A percentile compares a stretch with the other conserved stretches of the same genome.
Conservation (phyloP, 768 basidiomycete genomes). For the Gloeopeniophorella convolvens region DNA sequence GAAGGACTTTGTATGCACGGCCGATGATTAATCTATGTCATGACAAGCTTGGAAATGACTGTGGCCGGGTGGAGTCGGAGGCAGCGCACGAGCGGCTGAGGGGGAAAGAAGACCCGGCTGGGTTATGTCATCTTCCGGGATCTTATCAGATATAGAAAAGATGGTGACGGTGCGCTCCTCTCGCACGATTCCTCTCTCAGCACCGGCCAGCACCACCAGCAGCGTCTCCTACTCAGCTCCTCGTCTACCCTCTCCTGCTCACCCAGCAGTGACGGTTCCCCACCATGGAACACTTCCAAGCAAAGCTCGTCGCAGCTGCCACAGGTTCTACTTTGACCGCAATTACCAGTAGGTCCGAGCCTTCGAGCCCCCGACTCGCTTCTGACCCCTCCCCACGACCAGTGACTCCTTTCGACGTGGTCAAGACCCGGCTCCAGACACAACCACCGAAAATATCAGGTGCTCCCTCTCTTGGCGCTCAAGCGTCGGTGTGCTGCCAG, state of each 20-base stretch:
- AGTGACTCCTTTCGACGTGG: constrained; percentile 99
- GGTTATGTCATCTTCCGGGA: no score
- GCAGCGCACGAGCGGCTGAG: no score
- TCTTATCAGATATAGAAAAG: constrained; percentile 4
- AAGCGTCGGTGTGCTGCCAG: constrained; percentile 65
- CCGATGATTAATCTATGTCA: no score
- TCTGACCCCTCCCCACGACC: constrained; percentile 10
- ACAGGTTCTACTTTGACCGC: constrained; percentile 77
- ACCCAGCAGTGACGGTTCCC: neutral
- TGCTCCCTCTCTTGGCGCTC: constrained; percentile 44
- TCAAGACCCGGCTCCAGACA: constrained; percentile 95
- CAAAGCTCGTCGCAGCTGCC: constrained; percentile 75
- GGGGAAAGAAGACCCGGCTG: no score
- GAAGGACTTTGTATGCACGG: no score
- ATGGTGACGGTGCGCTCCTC: neutral
- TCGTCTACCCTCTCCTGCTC: neutral
- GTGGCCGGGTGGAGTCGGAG: no score
- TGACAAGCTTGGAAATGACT: no score
- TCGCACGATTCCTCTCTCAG: neutral
- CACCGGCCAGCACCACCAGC: neutral
- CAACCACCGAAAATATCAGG: constrained; percentile 49
- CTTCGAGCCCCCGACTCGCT: neutral
- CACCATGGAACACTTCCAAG: constrained; percentile 64
- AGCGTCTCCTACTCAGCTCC: no score
- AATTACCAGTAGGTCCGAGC: constrained; percentile 56